A percentile compares a stretch with the other conserved stretches of the same genome.
Evolutionary conservation across 441 rosid species (phyloP).

Genomic region (Bocquillonia castaneifolia): DNA sequence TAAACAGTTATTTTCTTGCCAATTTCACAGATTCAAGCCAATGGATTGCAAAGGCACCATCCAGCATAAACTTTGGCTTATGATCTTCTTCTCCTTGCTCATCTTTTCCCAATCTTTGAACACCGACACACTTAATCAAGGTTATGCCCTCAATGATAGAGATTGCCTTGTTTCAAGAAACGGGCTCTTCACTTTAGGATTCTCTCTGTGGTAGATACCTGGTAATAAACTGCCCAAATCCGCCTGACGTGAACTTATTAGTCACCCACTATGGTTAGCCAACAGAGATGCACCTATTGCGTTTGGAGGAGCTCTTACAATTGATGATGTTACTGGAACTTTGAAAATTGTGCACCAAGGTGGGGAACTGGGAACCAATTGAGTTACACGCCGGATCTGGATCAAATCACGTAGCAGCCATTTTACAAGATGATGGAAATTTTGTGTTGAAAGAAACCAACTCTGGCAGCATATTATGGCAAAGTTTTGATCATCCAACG

Average conservation of each 20-base stretch:
- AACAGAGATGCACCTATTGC: conserved; percentile 26
- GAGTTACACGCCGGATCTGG: not conserved
- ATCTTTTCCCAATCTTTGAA: not conserved
- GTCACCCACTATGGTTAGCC: conserved; percentile 29
- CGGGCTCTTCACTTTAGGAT: not conserved
- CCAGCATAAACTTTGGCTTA: not conserved
- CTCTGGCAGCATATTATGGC: conserved; percentile 15
- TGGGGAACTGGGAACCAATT: not conserved
- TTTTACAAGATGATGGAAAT: not conserved
- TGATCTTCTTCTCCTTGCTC: not conserved
- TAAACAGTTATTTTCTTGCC: too few relatives aligned
- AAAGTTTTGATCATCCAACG: conserved; percentile 34
- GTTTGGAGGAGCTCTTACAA: conserved; percentile 17
- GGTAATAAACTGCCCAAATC: not conserved
- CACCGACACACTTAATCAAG: not conserved
- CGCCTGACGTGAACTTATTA: too few relatives aligned
- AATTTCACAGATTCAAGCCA: too few relatives aligned
- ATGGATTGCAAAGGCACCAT: not conserved
- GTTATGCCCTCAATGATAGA: not conserved
- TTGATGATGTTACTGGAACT: conserved; percentile 20
- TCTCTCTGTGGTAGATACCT: not conserved
- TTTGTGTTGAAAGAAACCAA: not conserved
- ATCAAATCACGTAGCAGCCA: conserved; percentile 1
- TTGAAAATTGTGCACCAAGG: conserved; percentile 11
- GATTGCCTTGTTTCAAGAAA: not conserved